Base-by-base conservation (phyloP, 2,329 filamentous ascomycete genomes). In the Macrophomina pseudophaseolina region DNA sequence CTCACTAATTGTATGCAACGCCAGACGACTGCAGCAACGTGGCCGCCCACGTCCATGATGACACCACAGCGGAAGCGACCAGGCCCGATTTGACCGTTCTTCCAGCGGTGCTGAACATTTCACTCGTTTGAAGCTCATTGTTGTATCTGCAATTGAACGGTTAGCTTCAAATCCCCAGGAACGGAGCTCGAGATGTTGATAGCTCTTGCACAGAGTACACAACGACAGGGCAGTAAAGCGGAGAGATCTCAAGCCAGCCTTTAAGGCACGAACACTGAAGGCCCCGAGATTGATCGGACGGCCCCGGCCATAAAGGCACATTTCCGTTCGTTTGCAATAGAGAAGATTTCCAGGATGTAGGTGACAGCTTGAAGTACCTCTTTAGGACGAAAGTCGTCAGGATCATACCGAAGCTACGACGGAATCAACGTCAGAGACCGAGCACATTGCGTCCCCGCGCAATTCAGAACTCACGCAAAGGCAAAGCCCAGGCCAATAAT, bases 31-130 rank as follows among this genome's bases (percentile, higher is more conserved):
- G 92, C 2, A 95, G 83, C 1, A 94, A 82, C 0, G 92, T 95
- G 28, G 92, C 93, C 0, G 92, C 93, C 93, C 93, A 97, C 0
- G 93, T 97, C 93, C 94, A 97, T 5, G 90, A 93, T 16, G 91
- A 94, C 3, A 97, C 92, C n/a, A 97, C 93, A 16, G 93, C 93
- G 5, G 92, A 91, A 11, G 92, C 91, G 0, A 97, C 92, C 14
- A 97, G 84, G 51, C 93, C 94, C 8, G 92, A 93, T 76, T 97
- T 97, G 71, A 97, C 92, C 1, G 91, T 93, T 69, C 94, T 85
- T 18, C 93, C 93, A 59, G 93, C 93, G 0, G 93, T 97, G 70
- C 87, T 93, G 83, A 97, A 97, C 87, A 93, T 95, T 80, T 97
- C 93, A 0, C 91, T 94, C 0, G 94, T 97, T 77, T 97, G 93